These are phyloP conservation scores for Cystobasidiopsis lactophilus DNA, from an alignment of 768 basidiomycete genomes.

Conservation along the genomic window DNA sequence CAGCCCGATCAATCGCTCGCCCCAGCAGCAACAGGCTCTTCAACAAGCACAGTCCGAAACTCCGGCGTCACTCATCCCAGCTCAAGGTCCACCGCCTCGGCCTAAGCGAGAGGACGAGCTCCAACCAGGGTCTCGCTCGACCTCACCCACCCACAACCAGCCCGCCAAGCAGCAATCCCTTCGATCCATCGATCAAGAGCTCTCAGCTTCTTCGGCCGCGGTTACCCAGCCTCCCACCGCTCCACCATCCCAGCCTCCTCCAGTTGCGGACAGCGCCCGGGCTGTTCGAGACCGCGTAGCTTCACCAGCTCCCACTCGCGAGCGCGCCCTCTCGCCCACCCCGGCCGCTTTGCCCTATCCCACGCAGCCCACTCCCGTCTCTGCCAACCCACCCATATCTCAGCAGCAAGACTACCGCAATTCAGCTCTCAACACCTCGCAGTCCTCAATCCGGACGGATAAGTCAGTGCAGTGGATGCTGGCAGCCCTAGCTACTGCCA, in stretches of 20 bases:
- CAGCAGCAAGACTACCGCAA: background rate
- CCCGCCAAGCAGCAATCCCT: background rate
- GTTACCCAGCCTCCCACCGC: no score
- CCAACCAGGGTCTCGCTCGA: no score
- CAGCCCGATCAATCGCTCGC: slow-evolving; percentile 8
- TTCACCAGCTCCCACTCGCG: background rate
- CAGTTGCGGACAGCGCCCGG: no score
- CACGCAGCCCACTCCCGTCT: no score
- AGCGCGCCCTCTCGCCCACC: background rate
- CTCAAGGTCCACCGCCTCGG: background rate
- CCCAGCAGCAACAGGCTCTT: slow-evolving; percentile 9
- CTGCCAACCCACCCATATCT: no score
- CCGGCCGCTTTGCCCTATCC: no score
- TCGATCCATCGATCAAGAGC: background rate
- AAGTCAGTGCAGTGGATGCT: slow-evolving; percentile 56
- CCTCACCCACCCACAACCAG: no score
- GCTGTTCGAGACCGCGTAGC: no score
- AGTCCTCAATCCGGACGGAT: background rate
- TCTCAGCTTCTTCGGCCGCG: no score
- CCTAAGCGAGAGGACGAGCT: background rate
- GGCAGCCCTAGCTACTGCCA: slow-evolving; percentile 51
- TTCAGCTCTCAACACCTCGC: no score
- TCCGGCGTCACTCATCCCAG: slow-evolving; percentile 1
- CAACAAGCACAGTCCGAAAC: background rate
- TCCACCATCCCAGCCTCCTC: no score